Percentiles rank a stretch among this genome's conserved stretches.
Evolutionary conservation across 139 green algal species (phyloP).

Genomic region (Penium margaritaceum): DNA sequence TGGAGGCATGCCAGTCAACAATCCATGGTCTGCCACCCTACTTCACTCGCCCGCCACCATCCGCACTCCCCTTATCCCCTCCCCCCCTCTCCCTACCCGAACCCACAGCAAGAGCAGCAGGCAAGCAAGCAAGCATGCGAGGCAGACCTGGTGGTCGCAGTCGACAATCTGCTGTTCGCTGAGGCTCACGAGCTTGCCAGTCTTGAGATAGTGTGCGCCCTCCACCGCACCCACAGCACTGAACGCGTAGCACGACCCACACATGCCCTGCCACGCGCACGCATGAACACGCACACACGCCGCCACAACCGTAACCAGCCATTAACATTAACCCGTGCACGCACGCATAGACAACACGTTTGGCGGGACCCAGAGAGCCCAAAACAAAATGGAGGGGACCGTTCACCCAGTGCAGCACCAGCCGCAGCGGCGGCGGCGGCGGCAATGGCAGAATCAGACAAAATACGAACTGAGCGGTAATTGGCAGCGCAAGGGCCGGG

Average conservation of each 20-base stretch:
- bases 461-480: too few relatives aligned
- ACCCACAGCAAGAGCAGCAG: neutral
- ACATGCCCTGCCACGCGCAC: conserved; percentile 47
- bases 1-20: conserved; percentile 2
- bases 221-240: conserved; percentile 58
- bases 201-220: conserved; percentile 56
- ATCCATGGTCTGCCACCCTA: too few relatives aligned
- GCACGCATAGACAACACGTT: too few relatives aligned
- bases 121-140: neutral
- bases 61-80: neutral
- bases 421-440: too few relatives aligned
- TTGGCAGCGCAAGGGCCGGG: too few relatives aligned
- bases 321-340: too few relatives aligned
- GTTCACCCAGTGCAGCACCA: too few relatives aligned
- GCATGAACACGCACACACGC: too few relatives aligned
- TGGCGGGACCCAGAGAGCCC: too few relatives aligned
- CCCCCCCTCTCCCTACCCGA: neutral
- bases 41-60: conserved; percentile 1
- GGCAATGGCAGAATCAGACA: too few relatives aligned
- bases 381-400: too few relatives aligned
- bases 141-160: conserved; percentile 52
- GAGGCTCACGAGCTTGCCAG: conserved; percentile 54
- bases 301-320: too few relatives aligned
- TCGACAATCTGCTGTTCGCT: conserved; percentile 72
- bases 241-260: conserved; percentile 50